Percentiles rank a stretch among this genome's conserved stretches.
phyloP scores from a whole-genome alignment of 495 filamentous ascomycete species.

The Neurospora tetrasperma region DNA sequence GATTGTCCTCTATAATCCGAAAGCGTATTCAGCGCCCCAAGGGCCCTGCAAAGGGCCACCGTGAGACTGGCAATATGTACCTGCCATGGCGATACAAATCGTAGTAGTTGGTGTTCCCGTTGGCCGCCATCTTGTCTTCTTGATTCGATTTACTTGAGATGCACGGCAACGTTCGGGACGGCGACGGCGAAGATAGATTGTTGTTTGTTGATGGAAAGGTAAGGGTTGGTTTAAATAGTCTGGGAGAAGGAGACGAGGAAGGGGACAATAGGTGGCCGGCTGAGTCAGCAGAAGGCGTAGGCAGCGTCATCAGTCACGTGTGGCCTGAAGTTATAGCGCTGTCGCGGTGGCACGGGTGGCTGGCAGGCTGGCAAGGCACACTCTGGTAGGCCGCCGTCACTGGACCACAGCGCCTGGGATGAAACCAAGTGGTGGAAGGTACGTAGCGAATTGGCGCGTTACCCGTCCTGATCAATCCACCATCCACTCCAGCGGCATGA shows the following conservation, averaged over 20 bases:
- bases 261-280: background rate
- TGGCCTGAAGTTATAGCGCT: background rate
- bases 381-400: background rate
- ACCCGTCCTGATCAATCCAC: background rate
- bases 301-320: constrained; percentile 4
- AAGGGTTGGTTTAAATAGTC: constrained; percentile 16
- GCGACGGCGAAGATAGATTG: background rate
- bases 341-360: background rate
- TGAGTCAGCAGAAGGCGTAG: constrained; percentile 10
- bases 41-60: background rate
- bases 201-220: constrained; percentile 12
- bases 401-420: constrained; percentile 2
- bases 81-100: constrained; percentile 97
- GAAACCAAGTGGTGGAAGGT: background rate
- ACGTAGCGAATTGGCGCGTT: constrained; percentile 5
- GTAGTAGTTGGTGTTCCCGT: constrained; percentile 53
- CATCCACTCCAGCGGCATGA: background rate
- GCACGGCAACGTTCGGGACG: background rate
- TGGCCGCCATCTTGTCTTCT: constrained; percentile 22
- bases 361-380: background rate
- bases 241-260: constrained; percentile 5
- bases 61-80: constrained; percentile 40
- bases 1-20: background rate
- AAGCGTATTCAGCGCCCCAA: background rate
- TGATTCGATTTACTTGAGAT: background rate